A percentile compares a stretch with the other conserved stretches of the same genome.
These are phyloP conservation scores for Colletotrichum graminicola DNA, from an alignment of 2,329 filamentous ascomycete species.

Conservation along the genomic window DNA sequence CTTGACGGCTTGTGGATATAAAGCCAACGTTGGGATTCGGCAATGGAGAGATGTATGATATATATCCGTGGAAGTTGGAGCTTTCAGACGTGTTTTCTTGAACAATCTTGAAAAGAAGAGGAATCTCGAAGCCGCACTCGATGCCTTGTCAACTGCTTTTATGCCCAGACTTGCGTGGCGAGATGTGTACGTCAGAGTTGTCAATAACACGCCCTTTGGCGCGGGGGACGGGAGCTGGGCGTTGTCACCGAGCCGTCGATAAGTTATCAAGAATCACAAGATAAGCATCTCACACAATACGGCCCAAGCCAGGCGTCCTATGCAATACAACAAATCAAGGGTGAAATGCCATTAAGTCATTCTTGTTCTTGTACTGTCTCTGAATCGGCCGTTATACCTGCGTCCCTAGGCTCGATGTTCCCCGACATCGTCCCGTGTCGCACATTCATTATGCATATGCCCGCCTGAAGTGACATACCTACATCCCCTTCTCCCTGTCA, in stretches of 20 bases:
- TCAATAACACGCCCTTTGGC: constrained; percentile 27
- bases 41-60: too few relatives aligned
- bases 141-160: background rate
- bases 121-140: background rate
- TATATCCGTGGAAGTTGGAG: background rate
- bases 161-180: background rate
- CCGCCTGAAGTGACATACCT: background rate
- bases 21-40: too few relatives aligned
- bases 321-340: background rate
- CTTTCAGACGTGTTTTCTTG: background rate
- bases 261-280: background rate
- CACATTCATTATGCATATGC: background rate
- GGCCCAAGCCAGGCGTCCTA: background rate
- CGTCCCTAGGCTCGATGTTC: background rate
- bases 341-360: background rate
- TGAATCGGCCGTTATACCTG: background rate
- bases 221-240: background rate
- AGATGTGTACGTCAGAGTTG: constrained; percentile 17
- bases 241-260: background rate
- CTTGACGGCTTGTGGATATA: background rate
- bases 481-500: too few relatives aligned
- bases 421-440: too few relatives aligned
- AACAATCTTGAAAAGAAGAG: rapidly evolving
- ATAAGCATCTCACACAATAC: background rate
- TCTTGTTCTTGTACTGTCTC: background rate